Evolutionary conservation across 257 asterid genomes (phyloP).

Genomic region (Linaria vulgaris): DNA sequence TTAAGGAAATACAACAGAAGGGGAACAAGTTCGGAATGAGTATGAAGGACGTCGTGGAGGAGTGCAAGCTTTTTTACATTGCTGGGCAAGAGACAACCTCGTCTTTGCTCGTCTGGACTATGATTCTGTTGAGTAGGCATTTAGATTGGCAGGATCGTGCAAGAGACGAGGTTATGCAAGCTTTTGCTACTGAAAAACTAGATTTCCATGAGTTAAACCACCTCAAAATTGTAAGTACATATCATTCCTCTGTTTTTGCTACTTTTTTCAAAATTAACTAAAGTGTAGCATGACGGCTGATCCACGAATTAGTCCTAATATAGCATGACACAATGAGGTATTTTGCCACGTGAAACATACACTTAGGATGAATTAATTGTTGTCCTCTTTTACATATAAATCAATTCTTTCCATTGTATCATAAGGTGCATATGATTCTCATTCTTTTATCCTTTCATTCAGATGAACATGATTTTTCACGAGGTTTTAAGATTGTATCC

Average conservation of each 20-base stretch:
- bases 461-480: slow-evolving; percentile 3
- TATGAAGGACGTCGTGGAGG: neutral
- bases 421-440: neutral
- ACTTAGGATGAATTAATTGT: too few relatives aligned
- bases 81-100: slow-evolving; percentile 3
- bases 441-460: neutral
- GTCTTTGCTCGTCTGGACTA: neutral
- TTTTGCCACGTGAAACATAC: neutral
- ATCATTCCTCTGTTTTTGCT: neutral
- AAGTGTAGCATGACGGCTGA: too few relatives aligned
- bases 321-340: too few relatives aligned
- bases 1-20: neutral
- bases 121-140: slow-evolving; percentile 1
- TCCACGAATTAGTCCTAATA: too few relatives aligned
- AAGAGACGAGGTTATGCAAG: neutral
- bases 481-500: slow-evolving; percentile 13
- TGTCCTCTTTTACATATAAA: too few relatives aligned
- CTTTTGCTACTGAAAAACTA: neutral
- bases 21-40: slow-evolving; percentile 3
- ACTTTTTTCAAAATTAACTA: neutral
- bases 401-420: too few relatives aligned
- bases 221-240: neutral
- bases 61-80: slow-evolving; percentile 6
- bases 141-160: neutral
- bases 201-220: neutral